Percentiles rank a stretch among this genome's conserved stretches.
Evolutionary conservation across 352 stramenopile species (phyloP).

Genomic region (Pythium volutum): DNA sequence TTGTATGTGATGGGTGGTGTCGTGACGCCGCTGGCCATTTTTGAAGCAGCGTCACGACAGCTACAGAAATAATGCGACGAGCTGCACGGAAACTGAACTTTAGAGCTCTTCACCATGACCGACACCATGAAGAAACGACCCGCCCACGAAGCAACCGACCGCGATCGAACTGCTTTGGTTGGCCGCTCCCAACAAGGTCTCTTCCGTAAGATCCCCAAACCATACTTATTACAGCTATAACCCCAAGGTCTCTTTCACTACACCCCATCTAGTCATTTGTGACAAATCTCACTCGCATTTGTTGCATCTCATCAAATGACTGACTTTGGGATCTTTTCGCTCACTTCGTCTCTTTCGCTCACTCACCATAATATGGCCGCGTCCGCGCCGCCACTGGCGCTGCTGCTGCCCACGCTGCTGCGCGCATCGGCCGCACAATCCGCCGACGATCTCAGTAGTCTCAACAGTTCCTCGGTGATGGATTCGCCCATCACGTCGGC

Average conservation of each 20-base stretch:
- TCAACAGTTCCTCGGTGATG: not conserved
- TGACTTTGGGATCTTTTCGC: conserved; percentile 7
- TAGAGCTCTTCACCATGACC: too few species aligned
- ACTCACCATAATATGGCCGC: too few species aligned
- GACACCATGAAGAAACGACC: too few species aligned
- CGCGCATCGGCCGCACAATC: conserved; percentile 10
- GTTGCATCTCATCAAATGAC: conserved; percentile 5
- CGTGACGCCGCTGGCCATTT: not conserved
- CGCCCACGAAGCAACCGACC: too few species aligned
- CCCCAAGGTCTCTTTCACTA: not conserved
- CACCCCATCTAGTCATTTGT: conserved; percentile 3
- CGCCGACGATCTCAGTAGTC: conserved; percentile 1
- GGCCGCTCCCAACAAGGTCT: too few species aligned
- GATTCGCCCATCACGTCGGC: not conserved
- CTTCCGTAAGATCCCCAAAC: not conserved
- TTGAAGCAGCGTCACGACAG: not conserved
- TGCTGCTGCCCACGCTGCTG: conserved; percentile 16
- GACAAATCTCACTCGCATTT: conserved; percentile 1
- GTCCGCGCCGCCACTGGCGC: conserved; percentile 2
- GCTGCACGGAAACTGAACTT: too few species aligned
- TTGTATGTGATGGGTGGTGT: not conserved
- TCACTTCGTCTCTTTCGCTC: too few species aligned
- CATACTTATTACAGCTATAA: not conserved
- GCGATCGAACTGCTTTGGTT: not conserved
- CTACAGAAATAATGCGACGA: not conserved